phyloP scores from a whole-genome alignment of 2,329 filamentous ascomycete genomes.

The Penicillium palitans region DNA sequence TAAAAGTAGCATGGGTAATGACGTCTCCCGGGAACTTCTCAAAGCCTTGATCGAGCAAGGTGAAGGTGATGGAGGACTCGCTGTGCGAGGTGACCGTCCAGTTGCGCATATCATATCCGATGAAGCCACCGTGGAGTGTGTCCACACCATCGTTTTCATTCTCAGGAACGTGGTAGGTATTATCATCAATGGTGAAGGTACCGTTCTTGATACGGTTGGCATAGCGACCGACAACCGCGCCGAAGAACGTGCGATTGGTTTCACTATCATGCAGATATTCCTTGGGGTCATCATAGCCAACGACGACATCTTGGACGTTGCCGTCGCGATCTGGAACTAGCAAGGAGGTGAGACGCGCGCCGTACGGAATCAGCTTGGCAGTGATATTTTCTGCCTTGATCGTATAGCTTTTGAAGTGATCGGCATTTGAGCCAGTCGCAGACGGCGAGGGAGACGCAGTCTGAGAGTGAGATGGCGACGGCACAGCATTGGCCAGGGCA shows the following conservation, averaged over 20 bases:
- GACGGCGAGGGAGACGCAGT: conserved; percentile 9
- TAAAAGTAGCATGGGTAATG: conserved; percentile 49
- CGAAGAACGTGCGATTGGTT: conserved; percentile 52
- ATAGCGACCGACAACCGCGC: conserved; percentile 53
- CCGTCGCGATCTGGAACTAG: conserved; percentile 54
- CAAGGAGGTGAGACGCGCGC: conserved; percentile 49
- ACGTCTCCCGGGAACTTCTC: conserved; percentile 51
- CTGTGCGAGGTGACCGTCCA: conserved; percentile 50
- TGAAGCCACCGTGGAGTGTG: conserved; percentile 53
- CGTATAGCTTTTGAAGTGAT: conserved; percentile 47
- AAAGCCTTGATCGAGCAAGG: conserved; percentile 45
- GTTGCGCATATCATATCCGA: conserved; percentile 52
- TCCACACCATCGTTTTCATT: conserved; percentile 55
- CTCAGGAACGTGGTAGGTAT: conserved; percentile 49
- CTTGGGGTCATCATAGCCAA: conserved; percentile 52
- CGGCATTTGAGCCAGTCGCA: conserved; percentile 15
- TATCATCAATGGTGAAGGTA: conserved; percentile 53
- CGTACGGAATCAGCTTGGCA: conserved; percentile 51
- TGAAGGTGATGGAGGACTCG: conserved; percentile 48
- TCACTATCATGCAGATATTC: conserved; percentile 48
- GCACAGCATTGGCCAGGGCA: conserved; percentile 25
- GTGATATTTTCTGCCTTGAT: conserved; percentile 51
- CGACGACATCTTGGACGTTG: conserved; percentile 50
- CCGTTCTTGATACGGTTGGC: conserved; percentile 59
- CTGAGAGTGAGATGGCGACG: conserved; percentile 17